Conservation (phyloP, 2,329 filamentous ascomycete species). For the Diaporthe sp. region DNA sequence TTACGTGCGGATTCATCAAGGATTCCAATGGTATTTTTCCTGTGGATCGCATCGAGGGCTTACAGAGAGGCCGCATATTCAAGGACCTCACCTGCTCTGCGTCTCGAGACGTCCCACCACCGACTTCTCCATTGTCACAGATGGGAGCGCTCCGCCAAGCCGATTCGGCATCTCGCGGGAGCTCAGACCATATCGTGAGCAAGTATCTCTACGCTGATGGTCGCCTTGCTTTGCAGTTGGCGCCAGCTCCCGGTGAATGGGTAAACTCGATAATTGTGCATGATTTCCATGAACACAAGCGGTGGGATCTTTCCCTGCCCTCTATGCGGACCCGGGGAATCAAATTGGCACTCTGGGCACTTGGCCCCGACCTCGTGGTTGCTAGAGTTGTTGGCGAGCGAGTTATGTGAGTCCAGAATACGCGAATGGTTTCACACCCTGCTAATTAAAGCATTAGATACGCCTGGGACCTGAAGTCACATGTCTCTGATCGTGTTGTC, state of each 20-base stretch:
- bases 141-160: not conserved
- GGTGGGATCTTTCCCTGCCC: not conserved
- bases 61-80: constrained; percentile 13
- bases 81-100: not conserved
- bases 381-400: not conserved
- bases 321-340: not conserved
- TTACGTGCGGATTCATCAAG: not conserved
- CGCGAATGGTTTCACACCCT: no score
- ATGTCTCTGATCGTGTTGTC: not conserved
- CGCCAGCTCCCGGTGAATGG: not conserved
- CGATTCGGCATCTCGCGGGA: not conserved
- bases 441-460: constrained; percentile 2
- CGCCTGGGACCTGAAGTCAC: not conserved
- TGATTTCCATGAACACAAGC: not conserved
- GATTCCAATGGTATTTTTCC: not conserved
- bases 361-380: constrained; percentile 20
- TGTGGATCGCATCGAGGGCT: constrained; percentile 7
- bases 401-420: constrained; percentile 12
- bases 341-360: not conserved
- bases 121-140: not conserved
- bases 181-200: not conserved
- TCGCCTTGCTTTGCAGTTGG: constrained; percentile 25
- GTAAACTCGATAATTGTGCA: not conserved
- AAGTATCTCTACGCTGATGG: constrained; percentile 1
- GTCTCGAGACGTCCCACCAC: not conserved